A percentile compares a stretch with the other conserved stretches of the same genome.
These are phyloP conservation scores for Epichloe festucae DNA, from an alignment of 2,329 filamentous ascomycete genomes.

Conservation along the genomic window DNA sequence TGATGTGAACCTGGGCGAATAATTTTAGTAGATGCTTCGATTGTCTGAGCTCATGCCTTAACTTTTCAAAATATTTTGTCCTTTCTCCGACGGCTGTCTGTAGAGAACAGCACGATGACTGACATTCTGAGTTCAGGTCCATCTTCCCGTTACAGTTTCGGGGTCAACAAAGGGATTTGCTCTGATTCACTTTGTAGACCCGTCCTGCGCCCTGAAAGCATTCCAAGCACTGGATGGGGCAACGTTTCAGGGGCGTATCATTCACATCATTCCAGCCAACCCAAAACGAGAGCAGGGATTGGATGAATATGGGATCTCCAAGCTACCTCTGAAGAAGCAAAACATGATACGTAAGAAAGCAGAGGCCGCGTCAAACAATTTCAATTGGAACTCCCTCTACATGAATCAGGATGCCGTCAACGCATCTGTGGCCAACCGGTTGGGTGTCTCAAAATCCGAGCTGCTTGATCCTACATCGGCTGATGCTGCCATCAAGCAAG, in stretches of 20 bases:
- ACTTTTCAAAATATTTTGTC: neutral
- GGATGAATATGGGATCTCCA: slow-evolving; percentile 80
- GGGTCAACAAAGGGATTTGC: slow-evolving; percentile 81
- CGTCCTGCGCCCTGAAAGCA: slow-evolving; percentile 63
- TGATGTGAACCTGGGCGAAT: slow-evolving; percentile 84
- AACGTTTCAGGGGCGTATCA: slow-evolving; percentile 80
- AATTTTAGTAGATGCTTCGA: slow-evolving; percentile 99
- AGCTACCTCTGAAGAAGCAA: slow-evolving; percentile 89
- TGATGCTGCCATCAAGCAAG: slow-evolving; percentile 90
- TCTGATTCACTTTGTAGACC: slow-evolving; percentile 65
- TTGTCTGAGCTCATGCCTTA: slow-evolving; percentile 47
- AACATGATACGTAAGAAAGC: slow-evolving; percentile 77
- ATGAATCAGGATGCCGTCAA: slow-evolving; percentile 96
- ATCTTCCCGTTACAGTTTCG: slow-evolving; percentile 63
- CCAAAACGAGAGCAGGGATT: slow-evolving; percentile 70
- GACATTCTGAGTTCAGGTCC: slow-evolving; percentile 48
- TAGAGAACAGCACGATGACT: slow-evolving; percentile 10
- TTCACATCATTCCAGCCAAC: slow-evolving; percentile 79
- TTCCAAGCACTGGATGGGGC: slow-evolving; percentile 69
- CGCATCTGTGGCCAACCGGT: slow-evolving; percentile 69
- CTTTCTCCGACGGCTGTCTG: neutral
- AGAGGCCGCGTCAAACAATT: slow-evolving; percentile 63
- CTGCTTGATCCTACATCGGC: slow-evolving; percentile 90
- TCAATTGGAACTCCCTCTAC: slow-evolving; percentile 99
- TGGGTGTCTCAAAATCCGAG: slow-evolving; percentile 84